phyloP scores from a whole-genome alignment of 2,329 filamentous ascomycete genomes.

The Xylariaceae sp. region DNA sequence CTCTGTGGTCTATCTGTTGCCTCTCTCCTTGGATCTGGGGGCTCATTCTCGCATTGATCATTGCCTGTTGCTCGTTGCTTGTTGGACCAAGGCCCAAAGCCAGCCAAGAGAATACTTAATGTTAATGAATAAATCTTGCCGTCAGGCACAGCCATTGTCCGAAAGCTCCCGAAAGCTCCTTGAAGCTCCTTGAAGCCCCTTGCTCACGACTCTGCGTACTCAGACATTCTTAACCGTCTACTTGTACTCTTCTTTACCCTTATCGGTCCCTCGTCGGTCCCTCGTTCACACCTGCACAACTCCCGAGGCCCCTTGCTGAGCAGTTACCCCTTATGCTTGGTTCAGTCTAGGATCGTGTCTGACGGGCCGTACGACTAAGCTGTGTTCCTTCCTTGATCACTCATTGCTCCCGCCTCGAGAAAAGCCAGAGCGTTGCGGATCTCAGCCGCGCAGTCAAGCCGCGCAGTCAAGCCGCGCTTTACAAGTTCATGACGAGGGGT shows the following conservation, averaged over 20 bases:
- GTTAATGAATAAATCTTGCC: no score
- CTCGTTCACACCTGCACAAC: background rate
- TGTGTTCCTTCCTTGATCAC: background rate
- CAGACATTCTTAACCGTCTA: background rate
- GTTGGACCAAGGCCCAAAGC: background rate
- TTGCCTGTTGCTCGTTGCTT: no score
- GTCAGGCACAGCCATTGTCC: no score
- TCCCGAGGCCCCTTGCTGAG: background rate
- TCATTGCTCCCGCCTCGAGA: no score
- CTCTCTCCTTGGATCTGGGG: background rate
- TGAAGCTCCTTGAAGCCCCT: no score
- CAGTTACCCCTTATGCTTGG: slow-evolving; percentile 1
- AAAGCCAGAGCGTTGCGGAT: no score
- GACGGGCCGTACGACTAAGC: slow-evolving; percentile 2
- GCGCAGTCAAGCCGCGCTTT: slow-evolving; percentile 5
- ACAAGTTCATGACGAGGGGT: background rate
- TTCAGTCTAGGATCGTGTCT: slow-evolving; percentile 1
- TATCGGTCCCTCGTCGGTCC: slow-evolving; percentile 10
- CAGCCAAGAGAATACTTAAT: background rate
- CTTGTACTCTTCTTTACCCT: background rate
- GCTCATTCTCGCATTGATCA: background rate
- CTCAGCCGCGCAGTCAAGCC: no score
- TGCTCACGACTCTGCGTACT: no score
- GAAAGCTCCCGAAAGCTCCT: no score
- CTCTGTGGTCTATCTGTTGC: background rate